A percentile compares a stretch with the other conserved stretches of the same genome.
Evolutionary conservation across 2,329 filamentous ascomycete genomes (phyloP).

Genomic region (Sarocladiaceae sp.): DNA sequence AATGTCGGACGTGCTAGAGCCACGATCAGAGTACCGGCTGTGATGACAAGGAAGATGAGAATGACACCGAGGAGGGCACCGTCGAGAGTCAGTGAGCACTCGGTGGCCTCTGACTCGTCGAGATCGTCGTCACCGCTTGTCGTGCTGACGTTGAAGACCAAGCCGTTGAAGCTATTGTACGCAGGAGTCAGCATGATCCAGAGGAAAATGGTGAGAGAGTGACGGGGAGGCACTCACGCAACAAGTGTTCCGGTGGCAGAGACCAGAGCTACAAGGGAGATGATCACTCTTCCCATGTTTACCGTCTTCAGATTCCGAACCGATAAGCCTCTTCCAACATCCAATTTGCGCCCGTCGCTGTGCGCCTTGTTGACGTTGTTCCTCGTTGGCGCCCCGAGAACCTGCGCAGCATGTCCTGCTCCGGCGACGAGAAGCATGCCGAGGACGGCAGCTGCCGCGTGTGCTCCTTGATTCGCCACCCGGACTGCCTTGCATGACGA

Average conservation of each 20-base stretch:
- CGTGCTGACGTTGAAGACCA: conserved; percentile 36
- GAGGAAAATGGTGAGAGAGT: background rate
- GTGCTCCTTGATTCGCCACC: conserved; percentile 33
- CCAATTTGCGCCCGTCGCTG: conserved; percentile 38
- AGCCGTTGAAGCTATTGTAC: conserved; percentile 40
- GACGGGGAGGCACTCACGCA: conserved; percentile 39
- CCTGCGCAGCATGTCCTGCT: conserved; percentile 48
- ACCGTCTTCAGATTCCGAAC: conserved; percentile 41
- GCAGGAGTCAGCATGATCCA: background rate
- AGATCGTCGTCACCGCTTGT: conserved; percentile 16
- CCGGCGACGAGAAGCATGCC: conserved; percentile 37
- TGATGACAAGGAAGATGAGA: conserved; percentile 36
- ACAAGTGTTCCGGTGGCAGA: conserved; percentile 40
- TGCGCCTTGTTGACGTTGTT: conserved; percentile 42
- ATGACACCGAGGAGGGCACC: conserved; percentile 32
- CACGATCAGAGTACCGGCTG: conserved; percentile 32
- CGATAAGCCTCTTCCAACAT: conserved; percentile 45
- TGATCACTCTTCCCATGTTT: conserved; percentile 29
- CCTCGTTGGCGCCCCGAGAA: conserved; percentile 48
- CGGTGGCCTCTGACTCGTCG: background rate
- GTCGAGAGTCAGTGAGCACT: conserved; percentile 26
- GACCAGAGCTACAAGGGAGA: conserved; percentile 33
- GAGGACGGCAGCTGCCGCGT: conserved; percentile 38
- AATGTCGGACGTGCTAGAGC: conserved; percentile 28
- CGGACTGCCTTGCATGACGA: conserved; percentile 31